phyloP scores from a whole-genome alignment of 1,139 yeast species.

The Pneumocystis sp. region DNA sequence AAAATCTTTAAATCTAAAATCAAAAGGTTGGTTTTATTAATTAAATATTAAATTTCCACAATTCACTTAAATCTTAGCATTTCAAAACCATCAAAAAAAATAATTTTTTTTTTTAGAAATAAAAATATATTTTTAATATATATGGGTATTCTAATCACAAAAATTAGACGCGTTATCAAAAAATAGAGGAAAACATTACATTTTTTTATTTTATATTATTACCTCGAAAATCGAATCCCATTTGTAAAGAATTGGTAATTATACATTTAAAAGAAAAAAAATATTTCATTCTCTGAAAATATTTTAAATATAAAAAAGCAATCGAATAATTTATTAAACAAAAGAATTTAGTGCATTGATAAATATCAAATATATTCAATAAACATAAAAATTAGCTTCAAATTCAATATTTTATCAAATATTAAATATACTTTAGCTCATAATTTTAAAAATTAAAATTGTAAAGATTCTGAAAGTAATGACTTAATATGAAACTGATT shows the following conservation, averaged over 20 bases:
- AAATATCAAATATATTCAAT: not conserved
- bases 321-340: not conserved
- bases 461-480: no score
- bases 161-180: no score
- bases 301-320: not conserved
- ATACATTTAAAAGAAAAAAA: not conserved
- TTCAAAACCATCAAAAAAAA: no score
- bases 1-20: not conserved
- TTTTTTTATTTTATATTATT: no score
- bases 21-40: not conserved
- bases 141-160: no score
- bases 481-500: no score
- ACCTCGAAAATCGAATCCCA: no score
- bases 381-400: not conserved
- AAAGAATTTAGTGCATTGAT: not conserved
- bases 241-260: not conserved
- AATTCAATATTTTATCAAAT: not conserved
- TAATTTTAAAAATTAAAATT: no score
- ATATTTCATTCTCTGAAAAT: not conserved
- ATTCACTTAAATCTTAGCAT: not conserved
- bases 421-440: no score
- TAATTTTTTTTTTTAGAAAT: no score
- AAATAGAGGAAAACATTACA: no score
- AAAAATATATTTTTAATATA: no score
- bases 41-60: conserved; percentile 1